Conservation (phyloP, 768 basidiomycete species). For the Collybia mongolica region DNA sequence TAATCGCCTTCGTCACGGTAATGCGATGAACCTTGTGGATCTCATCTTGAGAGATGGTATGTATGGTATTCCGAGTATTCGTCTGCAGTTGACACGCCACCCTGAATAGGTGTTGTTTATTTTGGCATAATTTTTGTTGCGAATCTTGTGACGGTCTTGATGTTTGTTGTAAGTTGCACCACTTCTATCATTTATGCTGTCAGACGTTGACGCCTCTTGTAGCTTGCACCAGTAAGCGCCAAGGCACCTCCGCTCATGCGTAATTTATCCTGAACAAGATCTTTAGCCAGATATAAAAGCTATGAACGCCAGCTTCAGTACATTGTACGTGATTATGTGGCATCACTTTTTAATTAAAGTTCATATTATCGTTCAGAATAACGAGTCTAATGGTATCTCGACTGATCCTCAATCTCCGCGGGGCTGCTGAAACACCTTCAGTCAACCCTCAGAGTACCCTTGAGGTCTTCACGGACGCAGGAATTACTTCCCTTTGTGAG, state of each 20-base stretch:
- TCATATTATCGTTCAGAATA: slow-evolving; percentile 18
- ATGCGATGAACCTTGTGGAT: slow-evolving; percentile 19
- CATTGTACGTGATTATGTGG: slow-evolving; percentile 21
- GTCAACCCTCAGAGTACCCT: too few species aligned
- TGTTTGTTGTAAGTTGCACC: slow-evolving; percentile 25
- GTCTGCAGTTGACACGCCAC: background rate
- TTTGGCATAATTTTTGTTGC: slow-evolving; percentile 31
- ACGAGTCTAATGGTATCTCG: slow-evolving; percentile 37
- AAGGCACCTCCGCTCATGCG: background rate
- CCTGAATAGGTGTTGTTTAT: slow-evolving; percentile 27
- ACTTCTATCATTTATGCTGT: background rate
- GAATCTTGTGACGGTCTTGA: slow-evolving; percentile 29
- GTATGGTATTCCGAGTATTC: background rate
- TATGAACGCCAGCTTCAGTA: slow-evolving; percentile 36
- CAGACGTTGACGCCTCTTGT: background rate
- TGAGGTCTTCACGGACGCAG: too few species aligned
- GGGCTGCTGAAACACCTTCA: slow-evolving; percentile 4
- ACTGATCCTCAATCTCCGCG: slow-evolving; percentile 32
- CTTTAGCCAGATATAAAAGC: slow-evolving; percentile 32
- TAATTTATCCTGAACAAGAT: background rate
- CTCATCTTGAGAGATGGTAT: slow-evolving; percentile 33
- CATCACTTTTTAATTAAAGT: background rate
- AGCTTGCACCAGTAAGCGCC: slow-evolving; percentile 25
- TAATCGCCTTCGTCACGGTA: slow-evolving; percentile 11
- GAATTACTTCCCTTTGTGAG: too few species aligned